These are phyloP conservation scores for Pseudopyricularia cyperi DNA, from an alignment of 2,329 filamentous ascomycete species.

Conservation along the genomic window DNA sequence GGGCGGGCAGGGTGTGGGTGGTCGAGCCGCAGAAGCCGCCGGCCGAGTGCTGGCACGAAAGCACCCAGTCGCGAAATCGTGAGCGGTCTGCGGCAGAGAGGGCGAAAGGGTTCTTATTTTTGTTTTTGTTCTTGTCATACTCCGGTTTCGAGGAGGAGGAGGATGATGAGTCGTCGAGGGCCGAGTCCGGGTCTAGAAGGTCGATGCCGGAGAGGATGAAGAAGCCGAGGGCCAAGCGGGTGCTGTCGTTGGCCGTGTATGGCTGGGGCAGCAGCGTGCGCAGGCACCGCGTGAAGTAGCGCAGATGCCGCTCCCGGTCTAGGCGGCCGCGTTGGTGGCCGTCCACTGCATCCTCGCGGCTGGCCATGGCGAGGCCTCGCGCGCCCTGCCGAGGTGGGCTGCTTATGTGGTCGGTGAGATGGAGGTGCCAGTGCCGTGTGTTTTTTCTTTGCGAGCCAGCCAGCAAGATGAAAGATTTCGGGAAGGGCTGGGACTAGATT, in stretches of 20 bases:
- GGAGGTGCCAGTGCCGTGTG: no score
- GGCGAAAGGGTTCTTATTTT: slow-evolving; percentile 16
- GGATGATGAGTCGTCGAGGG: background rate
- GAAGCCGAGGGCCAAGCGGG: slow-evolving; percentile 77
- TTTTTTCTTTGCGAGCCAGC: no score
- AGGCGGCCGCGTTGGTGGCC: slow-evolving; percentile 15
- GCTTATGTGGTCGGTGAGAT: no score
- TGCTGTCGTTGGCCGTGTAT: slow-evolving; percentile 84
- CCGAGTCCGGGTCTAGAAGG: slow-evolving; percentile 53
- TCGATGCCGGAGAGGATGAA: slow-evolving; percentile 83
- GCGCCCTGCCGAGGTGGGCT: background rate
- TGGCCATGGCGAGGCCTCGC: background rate
- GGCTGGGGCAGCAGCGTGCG: slow-evolving; percentile 65
- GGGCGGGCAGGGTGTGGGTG: slow-evolving; percentile 38
- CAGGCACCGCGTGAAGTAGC: slow-evolving; percentile 87
- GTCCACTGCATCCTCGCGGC: background rate
- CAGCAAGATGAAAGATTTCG: no score
- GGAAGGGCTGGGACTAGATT: no score
- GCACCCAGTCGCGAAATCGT: slow-evolving; percentile 59
- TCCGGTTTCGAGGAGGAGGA: slow-evolving; percentile 18
- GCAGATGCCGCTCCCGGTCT: slow-evolving; percentile 58
- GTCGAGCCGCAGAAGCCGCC: slow-evolving; percentile 87
- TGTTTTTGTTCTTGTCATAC: background rate
- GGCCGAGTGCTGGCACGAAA: slow-evolving; percentile 69
- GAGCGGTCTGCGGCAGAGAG: slow-evolving; percentile 29